Base-by-base conservation (phyloP, 2,329 filamentous ascomycete genomes). In the Leptographium flavum region DNA sequence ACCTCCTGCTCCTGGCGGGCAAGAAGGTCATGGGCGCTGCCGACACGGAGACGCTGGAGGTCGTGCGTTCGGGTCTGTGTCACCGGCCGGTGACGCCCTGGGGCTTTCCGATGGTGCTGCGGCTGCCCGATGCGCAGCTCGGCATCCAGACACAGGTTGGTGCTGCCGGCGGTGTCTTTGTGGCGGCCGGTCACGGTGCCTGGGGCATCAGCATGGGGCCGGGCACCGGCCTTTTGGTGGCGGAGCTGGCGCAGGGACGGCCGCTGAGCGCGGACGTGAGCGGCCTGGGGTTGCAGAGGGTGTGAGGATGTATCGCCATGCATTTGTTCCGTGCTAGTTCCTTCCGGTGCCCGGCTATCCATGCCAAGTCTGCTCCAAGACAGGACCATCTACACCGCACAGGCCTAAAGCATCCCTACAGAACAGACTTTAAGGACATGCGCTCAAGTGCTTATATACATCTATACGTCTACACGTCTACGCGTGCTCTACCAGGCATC, bases 141-240 rank as follows among this genome's bases (percentile, higher is more conserved):
- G 15, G 31, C 36, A 55, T 71, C 7, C 61, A 55, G 47, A 76
- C 66, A 7, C 56, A 58, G 32, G 52, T 57, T 1, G 63, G 60
- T 0, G 53, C 54, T 0, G 65, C 67, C 1, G 77, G 80, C 2
- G 82, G 83, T 4, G 78, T 90, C 0, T 88, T 75, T 56, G 58
- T 87, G 32, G 77, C 79, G 1, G 69, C 79, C 4, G 83, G 84
- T 0, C 83, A 88, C 64, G 83, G 83, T 0, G 79, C 83, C 0
- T 88, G 83, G 83, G 83, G 83, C 0, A 82, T 82, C 23, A 71
- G 68, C 40, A 56, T 77, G 55, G 67, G 68, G 15, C 61, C 85
- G 27, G 83, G 82, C 2, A 87, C 81, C 0, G 84, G 83, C 0
- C 72, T 73, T 52, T 75, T 85, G 6, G 64, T 87, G 63, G 71